Base-by-base conservation (phyloP, 306 rosid genomes). In the Rosa multiflora region DNA sequence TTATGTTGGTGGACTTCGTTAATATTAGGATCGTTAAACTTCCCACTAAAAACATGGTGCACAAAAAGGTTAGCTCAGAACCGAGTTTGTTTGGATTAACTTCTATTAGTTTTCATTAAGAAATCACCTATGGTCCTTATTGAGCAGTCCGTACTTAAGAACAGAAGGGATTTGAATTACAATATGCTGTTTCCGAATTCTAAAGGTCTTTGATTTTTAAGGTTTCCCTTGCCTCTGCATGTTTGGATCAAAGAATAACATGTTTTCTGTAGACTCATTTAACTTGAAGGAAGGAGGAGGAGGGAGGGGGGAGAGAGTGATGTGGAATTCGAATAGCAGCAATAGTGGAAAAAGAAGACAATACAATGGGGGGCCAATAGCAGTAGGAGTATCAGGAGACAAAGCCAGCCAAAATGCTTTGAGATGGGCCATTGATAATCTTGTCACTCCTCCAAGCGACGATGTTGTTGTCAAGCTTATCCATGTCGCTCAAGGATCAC, bases 351-450 rank as follows among this genome's bases (percentile, higher is more conserved):
- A 67, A 74, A 14, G 13, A 61, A 42, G 51, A 17, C 53, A 29
- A 35, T 64, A 74, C 51, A 52, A 52, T 5, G 76, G 23, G 0
- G 39, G 77, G 46, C 23, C 48, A 14, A 67, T 87, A 80, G 90
- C 56, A 55, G 80, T 87, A 2, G 88, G 86, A 39, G 85, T 82
- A 62, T 80, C 55, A 53, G 63, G 73, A 14, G 75, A 77, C 66
- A 78, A 74, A 73, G 21, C 75, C 17, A 84, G 86, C 81, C 85
- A 77, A 13, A 43, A 40, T 71, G 86, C 88, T 21, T 42, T 82
- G 52, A 82, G 49, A 80, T 87, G 85, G 86, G 88, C 86, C 1
- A 17, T 82, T 55, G 81, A 84, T 1, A 37, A 73, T 51, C 74
- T 82, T 48, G 63, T 63, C 20, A 44, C 55, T 46, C 42, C 53